phyloP scores from a whole-genome alignment of 2,329 filamentous ascomycete species.

The Xenoacremonium recifei region DNA sequence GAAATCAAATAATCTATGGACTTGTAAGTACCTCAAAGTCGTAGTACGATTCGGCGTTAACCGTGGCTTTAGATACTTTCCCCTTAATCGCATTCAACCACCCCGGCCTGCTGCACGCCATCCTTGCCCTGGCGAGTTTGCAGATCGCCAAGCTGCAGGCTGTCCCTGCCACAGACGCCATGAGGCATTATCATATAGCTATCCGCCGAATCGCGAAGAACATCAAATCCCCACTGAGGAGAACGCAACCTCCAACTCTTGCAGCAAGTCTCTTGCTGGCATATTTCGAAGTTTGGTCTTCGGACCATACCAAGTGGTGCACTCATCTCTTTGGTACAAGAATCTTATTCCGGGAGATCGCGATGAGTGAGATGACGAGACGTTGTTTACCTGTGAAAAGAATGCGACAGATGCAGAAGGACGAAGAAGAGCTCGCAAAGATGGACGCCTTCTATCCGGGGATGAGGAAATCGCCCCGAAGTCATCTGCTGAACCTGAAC shows the following conservation, averaged over 20 bases:
- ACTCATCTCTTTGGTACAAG: constrained; percentile 84
- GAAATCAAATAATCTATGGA: constrained; percentile 65
- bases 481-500: constrained; percentile 38
- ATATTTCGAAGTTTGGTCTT: constrained; percentile 93
- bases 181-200: constrained; percentile 89
- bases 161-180: constrained; percentile 72
- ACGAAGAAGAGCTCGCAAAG: constrained; percentile 35
- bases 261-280: constrained; percentile 83
- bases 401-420: constrained; percentile 30
- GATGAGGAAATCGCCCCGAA: constrained; percentile 15
- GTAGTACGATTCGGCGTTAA: constrained; percentile 23
- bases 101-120: constrained; percentile 85
- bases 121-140: constrained; percentile 81
- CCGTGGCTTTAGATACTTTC: constrained; percentile 61
- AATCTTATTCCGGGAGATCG: constrained; percentile 78
- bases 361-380: constrained; percentile 70
- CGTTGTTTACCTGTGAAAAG: constrained; percentile 65
- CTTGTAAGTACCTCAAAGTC: constrained; percentile 44
- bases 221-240: constrained; percentile 65
- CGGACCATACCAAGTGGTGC: constrained; percentile 94
- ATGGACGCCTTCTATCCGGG: constrained; percentile 26
- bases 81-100: constrained; percentile 81
- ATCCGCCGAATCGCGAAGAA: constrained; percentile 75
- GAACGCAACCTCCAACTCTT: constrained; percentile 77
- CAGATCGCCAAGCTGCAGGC: constrained; percentile 83